Evolutionary conservation across 2,329 filamentous ascomycete genomes (phyloP).

Genomic region (Aureobasidium sp.): DNA sequence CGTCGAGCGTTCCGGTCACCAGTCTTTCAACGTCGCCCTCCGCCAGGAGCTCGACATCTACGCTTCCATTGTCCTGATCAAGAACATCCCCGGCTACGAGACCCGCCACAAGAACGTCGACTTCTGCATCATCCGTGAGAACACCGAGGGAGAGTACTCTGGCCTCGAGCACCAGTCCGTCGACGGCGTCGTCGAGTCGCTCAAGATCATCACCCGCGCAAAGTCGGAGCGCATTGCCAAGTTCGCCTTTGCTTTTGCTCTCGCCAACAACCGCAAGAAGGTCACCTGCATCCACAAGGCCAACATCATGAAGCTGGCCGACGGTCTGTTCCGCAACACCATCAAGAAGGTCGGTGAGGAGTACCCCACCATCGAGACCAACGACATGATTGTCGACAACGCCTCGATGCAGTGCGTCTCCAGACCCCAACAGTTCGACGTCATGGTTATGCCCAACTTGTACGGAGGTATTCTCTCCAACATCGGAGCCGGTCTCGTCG

Average conservation of each 20-base stretch:
- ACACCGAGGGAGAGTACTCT: conserved; percentile 99
- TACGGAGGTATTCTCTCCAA: conserved; percentile 99
- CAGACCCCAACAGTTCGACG: conserved; percentile 94
- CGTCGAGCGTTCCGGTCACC: conserved; percentile 91
- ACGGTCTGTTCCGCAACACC: conserved; percentile 96
- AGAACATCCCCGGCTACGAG: conserved; percentile 98
- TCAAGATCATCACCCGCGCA: conserved; percentile 99
- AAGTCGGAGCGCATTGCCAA: conserved; percentile 99
- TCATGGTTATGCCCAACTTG: conserved; percentile 99
- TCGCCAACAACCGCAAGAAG: conserved; percentile 99
- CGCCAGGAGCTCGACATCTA: conserved; percentile 99
- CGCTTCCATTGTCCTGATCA: conserved; percentile 93
- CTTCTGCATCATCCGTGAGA: conserved; percentile 99
- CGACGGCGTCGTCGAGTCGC: conserved; percentile 89
- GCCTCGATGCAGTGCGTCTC: conserved; percentile 99
- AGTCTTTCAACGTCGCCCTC: conserved; percentile 98
- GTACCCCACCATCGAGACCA: conserved; percentile 89
- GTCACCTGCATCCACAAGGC: conserved; percentile 99
- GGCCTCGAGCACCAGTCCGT: conserved; percentile 98
- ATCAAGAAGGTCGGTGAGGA: conserved; percentile 91
- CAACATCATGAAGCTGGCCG: conserved; percentile 99
- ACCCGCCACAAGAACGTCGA: conserved; percentile 97
- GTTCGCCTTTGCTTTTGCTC: conserved; percentile 95
- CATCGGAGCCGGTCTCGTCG: conserved; percentile 93
- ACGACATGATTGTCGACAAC: conserved; percentile 99